Percentiles rank a stretch among this genome's conserved stretches.
Conservation (phyloP, 1,139 yeast genomes). For the Zygosaccharomyces sapae region DNA sequence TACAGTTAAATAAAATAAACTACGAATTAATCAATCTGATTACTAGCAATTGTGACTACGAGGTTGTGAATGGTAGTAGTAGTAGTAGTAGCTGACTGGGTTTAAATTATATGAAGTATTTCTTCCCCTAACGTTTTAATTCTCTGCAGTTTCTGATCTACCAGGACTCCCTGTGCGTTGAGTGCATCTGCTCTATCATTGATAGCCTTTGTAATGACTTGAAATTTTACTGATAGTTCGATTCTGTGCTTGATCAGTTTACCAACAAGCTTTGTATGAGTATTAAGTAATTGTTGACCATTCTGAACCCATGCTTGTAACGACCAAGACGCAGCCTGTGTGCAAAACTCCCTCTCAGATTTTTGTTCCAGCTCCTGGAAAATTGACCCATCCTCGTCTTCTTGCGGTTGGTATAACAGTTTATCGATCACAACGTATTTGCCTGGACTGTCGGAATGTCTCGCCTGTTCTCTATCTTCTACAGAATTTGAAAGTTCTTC, state of each 20-base stretch:
- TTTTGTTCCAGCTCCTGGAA: conserved; percentile 20
- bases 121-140: conserved; percentile 42
- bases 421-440: conserved; percentile 7
- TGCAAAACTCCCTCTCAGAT: conserved; percentile 24
- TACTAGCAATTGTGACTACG: conserved; percentile 4
- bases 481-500: conserved; percentile 4
- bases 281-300: conserved; percentile 36
- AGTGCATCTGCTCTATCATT: conserved; percentile 40
- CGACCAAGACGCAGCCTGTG: conserved; percentile 31
- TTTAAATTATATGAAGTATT: conserved; percentile 37
- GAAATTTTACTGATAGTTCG: conserved; percentile 40
- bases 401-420: conserved; percentile 9
- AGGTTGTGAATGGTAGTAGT: too few species aligned
- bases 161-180: conserved; percentile 36
- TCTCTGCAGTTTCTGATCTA: conserved; percentile 38
- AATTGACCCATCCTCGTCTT: conserved; percentile 6
- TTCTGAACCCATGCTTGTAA: conserved; percentile 40
- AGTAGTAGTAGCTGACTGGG: background rate
- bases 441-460: conserved; percentile 13
- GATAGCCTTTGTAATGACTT: conserved; percentile 35
- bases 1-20: conserved; percentile 20
- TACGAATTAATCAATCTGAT: conserved; percentile 12
- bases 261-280: conserved; percentile 37
- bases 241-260: conserved; percentile 39
- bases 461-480: background rate